Evolutionary conservation across 345 rosid species (phyloP), one percentile per base, ranked within the genome.

Genomic region (Heritiera littoralis): DNA sequence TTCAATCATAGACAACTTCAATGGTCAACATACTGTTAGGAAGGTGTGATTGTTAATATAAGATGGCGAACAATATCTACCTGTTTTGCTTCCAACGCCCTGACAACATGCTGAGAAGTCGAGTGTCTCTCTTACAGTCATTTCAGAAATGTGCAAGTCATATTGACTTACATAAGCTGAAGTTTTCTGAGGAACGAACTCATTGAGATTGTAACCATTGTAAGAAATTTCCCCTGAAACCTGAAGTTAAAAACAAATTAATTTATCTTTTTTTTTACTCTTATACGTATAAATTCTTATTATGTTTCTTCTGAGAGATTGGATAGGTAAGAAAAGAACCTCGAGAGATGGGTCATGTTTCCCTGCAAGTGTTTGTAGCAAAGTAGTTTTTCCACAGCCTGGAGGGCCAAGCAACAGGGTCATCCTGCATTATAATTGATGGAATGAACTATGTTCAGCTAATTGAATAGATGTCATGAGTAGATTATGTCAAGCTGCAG

Each of bases 81-180:
- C 88, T 75, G 74, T 79, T 55, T 89, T 89, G 86, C 77, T 87
- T 82, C 93, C 93, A 61, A 78, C 68, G 30, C 89, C 90, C 79
- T 89, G 95, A 79, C 89, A 90, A 52, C 85, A 84, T 1, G 91
- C 90, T 0, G 95, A 86, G 78, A 90, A 90, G 66, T 87, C 91
- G 1, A 92, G 81, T n/a, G 95, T 89, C 77, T 92, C 95, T 82
- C 92, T 86, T 20, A 90, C 90, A 74, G 90, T 89, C 86, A 92
- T 63, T 70, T 92, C 91, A 55, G 88, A 89, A 17, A 89, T 86
- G 65, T 92, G 95, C 63, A 89, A 78, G 81, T 90, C 93, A 61
- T 86, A 80, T 70, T 90, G 95, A 74, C 90, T 86, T 77, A 90
- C 84, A 56, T 89, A 92, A 49, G 92, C 87, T 10, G 92, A 87